phyloP scores from a whole-genome alignment of 2,329 filamentous ascomycete species.

The Diaporthe eres region DNA sequence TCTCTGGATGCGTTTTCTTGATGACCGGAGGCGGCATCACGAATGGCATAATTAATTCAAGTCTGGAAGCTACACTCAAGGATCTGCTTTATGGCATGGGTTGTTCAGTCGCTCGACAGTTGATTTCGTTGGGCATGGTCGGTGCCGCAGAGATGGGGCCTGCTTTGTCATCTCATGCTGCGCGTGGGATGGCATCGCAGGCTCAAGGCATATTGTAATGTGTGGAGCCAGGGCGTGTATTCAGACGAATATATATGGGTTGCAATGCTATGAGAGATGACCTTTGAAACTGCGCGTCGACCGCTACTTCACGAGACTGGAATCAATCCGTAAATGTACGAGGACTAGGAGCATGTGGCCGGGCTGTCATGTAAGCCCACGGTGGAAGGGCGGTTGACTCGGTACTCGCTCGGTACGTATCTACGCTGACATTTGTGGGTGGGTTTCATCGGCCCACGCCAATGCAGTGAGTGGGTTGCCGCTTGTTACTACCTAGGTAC shows the following conservation, averaged over 20 bases:
- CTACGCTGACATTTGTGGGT: neutral
- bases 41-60: constrained; percentile 42
- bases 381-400: neutral
- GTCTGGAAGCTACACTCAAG: constrained; percentile 27
- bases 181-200: neutral
- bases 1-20: constrained; percentile 30
- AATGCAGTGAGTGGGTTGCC: neutral
- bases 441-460: constrained; percentile 30
- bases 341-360: neutral
- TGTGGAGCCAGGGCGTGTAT: neutral
- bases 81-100: neutral
- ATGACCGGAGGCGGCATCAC: constrained; percentile 16
- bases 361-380: neutral
- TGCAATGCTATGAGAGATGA: neutral
- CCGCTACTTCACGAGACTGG: neutral
- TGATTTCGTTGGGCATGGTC: neutral
- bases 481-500: neutral
- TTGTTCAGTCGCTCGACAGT: neutral
- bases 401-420: neutral
- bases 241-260: neutral
- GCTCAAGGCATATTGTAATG: neutral
- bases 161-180: neutral
- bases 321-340: neutral
- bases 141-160: neutral
- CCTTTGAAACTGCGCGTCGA: neutral